These are phyloP conservation scores for Hygrophorus pudorinus DNA, from an alignment of 768 basidiomycete species.

Conservation along the genomic window DNA sequence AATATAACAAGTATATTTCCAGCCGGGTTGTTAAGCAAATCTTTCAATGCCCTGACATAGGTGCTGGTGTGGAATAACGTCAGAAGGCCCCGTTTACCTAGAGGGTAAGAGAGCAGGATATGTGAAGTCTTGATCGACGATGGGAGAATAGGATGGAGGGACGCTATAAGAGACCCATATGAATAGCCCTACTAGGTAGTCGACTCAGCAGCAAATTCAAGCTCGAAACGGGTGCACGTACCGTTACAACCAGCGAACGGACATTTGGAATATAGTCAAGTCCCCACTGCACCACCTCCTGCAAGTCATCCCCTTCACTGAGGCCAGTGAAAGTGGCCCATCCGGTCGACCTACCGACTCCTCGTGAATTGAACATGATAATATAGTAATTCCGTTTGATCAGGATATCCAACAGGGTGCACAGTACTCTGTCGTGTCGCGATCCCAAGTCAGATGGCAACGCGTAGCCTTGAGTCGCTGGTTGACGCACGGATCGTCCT, in stretches of 20 bases:
- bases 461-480: no score
- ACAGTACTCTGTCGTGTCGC: constrained; percentile 30
- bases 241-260: constrained; percentile 47
- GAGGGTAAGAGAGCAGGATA: constrained; percentile 68
- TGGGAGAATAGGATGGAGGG: constrained; percentile 47
- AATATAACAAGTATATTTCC: constrained; percentile 53
- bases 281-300: constrained; percentile 50
- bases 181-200: constrained; percentile 63
- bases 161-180: constrained; percentile 65
- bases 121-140: constrained; percentile 47
- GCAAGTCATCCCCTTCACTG: constrained; percentile 60
- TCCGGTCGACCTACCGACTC: constrained; percentile 66
- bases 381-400: constrained; percentile 42
- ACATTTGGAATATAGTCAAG: constrained; percentile 32
- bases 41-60: constrained; percentile 42
- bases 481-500: constrained; percentile 64
- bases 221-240: constrained; percentile 22
- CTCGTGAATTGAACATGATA: constrained; percentile 67
- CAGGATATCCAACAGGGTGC: constrained; percentile 30
- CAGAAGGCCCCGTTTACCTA: constrained; percentile 55
- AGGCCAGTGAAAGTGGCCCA: constrained; percentile 66
- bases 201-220: constrained; percentile 3
- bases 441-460: not conserved
- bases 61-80: constrained; percentile 54
- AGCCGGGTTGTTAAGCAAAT: constrained; percentile 34